Evolutionary conservation across 208 protist genomes (phyloP).

Genomic region (Trypanosoma mega): DNA sequence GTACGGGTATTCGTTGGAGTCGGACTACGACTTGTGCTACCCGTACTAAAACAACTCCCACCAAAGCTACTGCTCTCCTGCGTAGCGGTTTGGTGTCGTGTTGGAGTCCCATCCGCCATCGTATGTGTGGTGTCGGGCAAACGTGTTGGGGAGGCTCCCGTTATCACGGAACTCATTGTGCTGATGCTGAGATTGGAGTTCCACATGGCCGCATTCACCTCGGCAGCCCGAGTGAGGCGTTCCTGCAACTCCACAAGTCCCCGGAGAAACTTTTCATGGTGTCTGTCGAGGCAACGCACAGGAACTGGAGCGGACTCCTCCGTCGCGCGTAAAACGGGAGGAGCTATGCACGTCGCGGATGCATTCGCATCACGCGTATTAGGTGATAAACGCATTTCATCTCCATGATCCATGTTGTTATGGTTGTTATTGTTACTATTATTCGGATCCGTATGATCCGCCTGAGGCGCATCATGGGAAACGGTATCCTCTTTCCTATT

Average conservation of each 20-base stretch:
- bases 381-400: too few species aligned
- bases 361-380: too few species aligned
- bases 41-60: not conserved
- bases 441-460: too few species aligned
- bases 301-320: slow-evolving; percentile 6
- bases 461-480: too few species aligned
- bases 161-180: slow-evolving; percentile 15
- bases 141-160: not conserved
- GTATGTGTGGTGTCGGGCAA: too few species aligned
- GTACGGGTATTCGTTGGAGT: too few species aligned
- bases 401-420: too few species aligned
- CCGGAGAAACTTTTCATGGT: slow-evolving; percentile 23
- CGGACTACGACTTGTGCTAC: slow-evolving; percentile 17
- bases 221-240: slow-evolving; percentile 5
- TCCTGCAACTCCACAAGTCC: slow-evolving; percentile 21
- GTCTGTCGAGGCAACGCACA: not conserved
- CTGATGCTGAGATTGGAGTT: slow-evolving; percentile 24
- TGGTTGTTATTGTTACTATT: too few species aligned
- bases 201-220: not conserved
- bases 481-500: too few species aligned
- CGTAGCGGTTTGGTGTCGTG: not conserved
- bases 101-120: not conserved
- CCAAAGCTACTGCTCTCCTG: not conserved
- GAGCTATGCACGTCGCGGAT: too few species aligned
- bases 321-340: slow-evolving; percentile 3